These are phyloP conservation scores for Eimeria mitis DNA, from an alignment of 169 alveolate genomes.

Conservation along the genomic window DNA sequence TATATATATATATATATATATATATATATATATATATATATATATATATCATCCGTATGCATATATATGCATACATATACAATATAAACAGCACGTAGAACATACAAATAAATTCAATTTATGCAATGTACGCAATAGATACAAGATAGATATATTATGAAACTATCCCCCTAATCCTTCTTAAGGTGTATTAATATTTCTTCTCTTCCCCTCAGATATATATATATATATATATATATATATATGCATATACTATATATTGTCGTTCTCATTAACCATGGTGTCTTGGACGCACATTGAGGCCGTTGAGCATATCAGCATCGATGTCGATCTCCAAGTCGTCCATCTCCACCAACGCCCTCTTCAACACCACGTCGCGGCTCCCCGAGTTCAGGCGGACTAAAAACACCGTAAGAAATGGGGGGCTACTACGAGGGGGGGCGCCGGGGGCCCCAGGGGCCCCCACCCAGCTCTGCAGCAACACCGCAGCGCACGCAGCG, in stretches of 20 bases:
- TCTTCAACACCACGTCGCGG: constrained; percentile 87
- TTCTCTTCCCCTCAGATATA: no score
- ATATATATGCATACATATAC: no score
- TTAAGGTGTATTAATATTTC: no score
- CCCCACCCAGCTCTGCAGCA: neutral
- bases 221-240: no score
- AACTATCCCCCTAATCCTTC: no score
- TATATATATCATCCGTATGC: no score
- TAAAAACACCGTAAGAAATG: constrained; percentile 87
- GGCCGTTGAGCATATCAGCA: constrained; percentile 83
- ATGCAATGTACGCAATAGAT: no score
- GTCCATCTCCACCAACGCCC: constrained; percentile 88
- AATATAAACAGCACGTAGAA: no score
- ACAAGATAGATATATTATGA: no score
- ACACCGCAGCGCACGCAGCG: neutral
- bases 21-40: no score
- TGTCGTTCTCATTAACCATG: neutral
- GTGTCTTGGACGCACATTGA: constrained; percentile 23
- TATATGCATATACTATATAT: neutral
- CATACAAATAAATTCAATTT: no score
- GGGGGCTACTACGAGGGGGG: neutral
- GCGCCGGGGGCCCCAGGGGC: neutral
- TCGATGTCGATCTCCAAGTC: constrained; percentile 89
- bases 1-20: no score
- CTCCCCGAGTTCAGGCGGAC: constrained; percentile 88